Base-by-base conservation (phyloP, 495 filamentous ascomycete genomes). In the Podospora pseudocomata region DNA sequence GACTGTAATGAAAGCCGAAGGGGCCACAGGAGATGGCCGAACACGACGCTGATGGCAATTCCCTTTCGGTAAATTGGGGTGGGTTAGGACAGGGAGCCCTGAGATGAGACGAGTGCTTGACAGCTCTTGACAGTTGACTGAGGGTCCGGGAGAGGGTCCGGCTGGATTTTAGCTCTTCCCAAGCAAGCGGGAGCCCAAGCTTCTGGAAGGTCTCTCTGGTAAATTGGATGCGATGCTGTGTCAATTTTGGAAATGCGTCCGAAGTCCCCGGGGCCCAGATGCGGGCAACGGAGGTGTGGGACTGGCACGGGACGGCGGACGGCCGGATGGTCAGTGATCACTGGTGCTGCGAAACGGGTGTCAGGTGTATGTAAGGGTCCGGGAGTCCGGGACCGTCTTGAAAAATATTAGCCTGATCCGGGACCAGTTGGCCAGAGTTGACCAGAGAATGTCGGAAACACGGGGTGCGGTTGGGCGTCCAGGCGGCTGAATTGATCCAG, bases 371-470 rank as follows among this genome's bases (percentile, higher is more conserved):
- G 23, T 23, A 23, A 23, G 23, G 23, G 23, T 23, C 23, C 23
- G 23, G 23, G 23, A 23, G 23, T 23, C 23, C 61, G 44, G 13
- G 64, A 64, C 49, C 57, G 72, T 70, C 34, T 64, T 71, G 55
- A 58, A 2, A 59, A 30, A 30, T 68, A 72, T 75, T 72, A 75
- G 71, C 67, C 75, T 77, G 73, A 60, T 67, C 28, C 28, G 61
- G 67, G 19, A 16, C 62, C 53, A 66, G 58, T 60, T 59, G 53
- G 3, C 9, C 39, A 49, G 39, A 49, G 39, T 54, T 49, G 55
- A n/a, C 27, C 39, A 58, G 15, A 58, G 64, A 57, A 15, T 16
- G 39, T 34, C 64, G 28, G 26, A 54, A 59, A 69, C 68, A 54
- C 68, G 65, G 55, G 13, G 59, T 55, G 26, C 23, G 49, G 13